Base-by-base conservation (phyloP, 371 early-diverging fungal species). In the Mortierella sp. region DNA sequence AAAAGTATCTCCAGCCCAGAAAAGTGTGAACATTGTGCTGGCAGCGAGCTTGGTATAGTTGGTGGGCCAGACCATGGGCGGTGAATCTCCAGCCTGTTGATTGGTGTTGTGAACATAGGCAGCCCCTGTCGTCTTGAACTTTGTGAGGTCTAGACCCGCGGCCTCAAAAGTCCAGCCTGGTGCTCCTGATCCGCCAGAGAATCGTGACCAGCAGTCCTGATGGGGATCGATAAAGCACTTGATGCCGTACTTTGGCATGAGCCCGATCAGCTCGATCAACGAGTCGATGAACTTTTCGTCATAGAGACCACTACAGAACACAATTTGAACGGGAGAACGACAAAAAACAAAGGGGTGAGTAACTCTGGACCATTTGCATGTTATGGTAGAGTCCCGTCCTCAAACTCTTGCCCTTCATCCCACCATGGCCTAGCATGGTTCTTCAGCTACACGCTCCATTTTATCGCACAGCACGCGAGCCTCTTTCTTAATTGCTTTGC, bases 1-100 rank as follows among this genome's bases (percentile, higher is more conserved):
- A 90, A 95, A 96, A 0, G 90, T 91, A 50, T 93, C 90, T 34
- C 96, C 96, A 11, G 89, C 97, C 85, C 94, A 96, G 75, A 96
- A 96, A n/a, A 96, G 82, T 0, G 96, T 95, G 76, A 96, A 96
- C 96, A 96, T 95, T 37, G 96, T 96, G 24, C 93, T 91, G 10
- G 92, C 88, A 21, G 95, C 96, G n/a, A 96, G 89, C 77, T 96
- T 96, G 51, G 91, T 90, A 79, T 95, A 95, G 78, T 96, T 96
- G 26, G 96, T 96, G 0, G 95, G 93, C 96, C 96, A 96, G 46
- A 94, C 94, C 96, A 96, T 96, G 28, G 94, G 94, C 6, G 92
- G 90, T 24, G 91, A 91, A 72, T 92, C 92, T 19, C 91, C 92
- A 43, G 91, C 90, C 50, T 89, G 90, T 46, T 91, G 91, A 80